Evolutionary conservation across 75 land plant genomes (phyloP).

Genomic region (Isoetes taiwanensis): DNA sequence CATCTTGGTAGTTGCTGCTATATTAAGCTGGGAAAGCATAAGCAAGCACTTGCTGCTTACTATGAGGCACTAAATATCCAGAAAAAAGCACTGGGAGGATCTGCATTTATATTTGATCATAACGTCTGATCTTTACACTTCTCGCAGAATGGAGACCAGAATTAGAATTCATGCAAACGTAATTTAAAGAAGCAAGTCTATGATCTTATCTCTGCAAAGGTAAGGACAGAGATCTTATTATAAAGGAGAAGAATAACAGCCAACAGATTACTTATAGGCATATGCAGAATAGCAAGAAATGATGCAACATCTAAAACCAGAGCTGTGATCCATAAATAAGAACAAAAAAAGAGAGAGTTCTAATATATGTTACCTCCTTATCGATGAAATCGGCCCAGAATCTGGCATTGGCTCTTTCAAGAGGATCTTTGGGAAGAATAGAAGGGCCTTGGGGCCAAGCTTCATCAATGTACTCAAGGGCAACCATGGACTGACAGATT

Average conservation of each 20-base stretch:
- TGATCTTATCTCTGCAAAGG: neutral
- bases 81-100: too few species aligned
- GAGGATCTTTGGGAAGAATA: constrained; percentile 9
- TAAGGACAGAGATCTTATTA: neutral
- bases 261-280: neutral
- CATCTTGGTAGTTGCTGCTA: too few species aligned
- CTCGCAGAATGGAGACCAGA: too few species aligned
- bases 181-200: neutral
- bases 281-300: neutral
- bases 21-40: too few species aligned
- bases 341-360: neutral
- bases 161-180: too few species aligned
- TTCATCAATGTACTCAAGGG: constrained; percentile 21
- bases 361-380: constrained; percentile 14
- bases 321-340: too few species aligned
- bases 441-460: constrained; percentile 8
- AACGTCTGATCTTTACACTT: too few species aligned
- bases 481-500: constrained; percentile 14
- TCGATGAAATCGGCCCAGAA: constrained; percentile 18
- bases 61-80: too few species aligned
- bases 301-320: too few species aligned
- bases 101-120: too few species aligned
- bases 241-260: neutral
- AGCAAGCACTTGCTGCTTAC: too few species aligned
- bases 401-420: constrained; percentile 10